Evolutionary conservation across 108 stramenopile genomes (phyloP).

Genomic region (Cyclotella sp.): DNA sequence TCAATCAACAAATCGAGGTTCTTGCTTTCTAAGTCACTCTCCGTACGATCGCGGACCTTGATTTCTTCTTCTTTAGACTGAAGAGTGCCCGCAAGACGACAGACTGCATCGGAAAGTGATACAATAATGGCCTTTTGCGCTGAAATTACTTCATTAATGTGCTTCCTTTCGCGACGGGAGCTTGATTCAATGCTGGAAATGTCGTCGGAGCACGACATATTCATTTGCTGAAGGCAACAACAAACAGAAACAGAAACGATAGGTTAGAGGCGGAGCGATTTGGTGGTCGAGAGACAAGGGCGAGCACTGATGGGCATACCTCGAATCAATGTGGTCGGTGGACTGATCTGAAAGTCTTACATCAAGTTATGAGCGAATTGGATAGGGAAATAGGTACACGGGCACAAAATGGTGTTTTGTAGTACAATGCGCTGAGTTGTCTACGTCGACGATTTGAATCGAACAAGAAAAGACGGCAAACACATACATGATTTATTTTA

Average conservation of each 20-base stretch:
- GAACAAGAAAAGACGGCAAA: too few species aligned
- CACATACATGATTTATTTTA: too few species aligned
- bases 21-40: slow-evolving; percentile 15
- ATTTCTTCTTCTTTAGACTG: slow-evolving; percentile 25
- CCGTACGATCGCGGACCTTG: slow-evolving; percentile 11
- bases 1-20: slow-evolving; percentile 11
- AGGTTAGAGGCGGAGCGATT: background rate
- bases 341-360: too few species aligned
- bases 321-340: too few species aligned
- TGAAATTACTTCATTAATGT: slow-evolving; percentile 15
- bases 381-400: too few species aligned
- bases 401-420: too few species aligned
- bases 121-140: slow-evolving; percentile 13
- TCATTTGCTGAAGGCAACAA: background rate
- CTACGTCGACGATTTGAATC: too few species aligned
- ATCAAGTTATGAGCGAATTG: too few species aligned
- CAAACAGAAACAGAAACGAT: background rate
- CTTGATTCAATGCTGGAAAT: slow-evolving; percentile 36
- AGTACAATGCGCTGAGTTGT: too few species aligned
- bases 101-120: slow-evolving; percentile 27
- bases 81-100: slow-evolving; percentile 23
- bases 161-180: slow-evolving; percentile 16
- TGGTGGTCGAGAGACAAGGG: background rate
- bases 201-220: slow-evolving; percentile 1
- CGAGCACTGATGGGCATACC: too few species aligned